Percentiles rank a stretch among this genome's conserved stretches.
These are phyloP conservation scores for Durio zibethinus DNA, from an alignment of 345 rosid genomes.

Conservation along the genomic window DNA sequence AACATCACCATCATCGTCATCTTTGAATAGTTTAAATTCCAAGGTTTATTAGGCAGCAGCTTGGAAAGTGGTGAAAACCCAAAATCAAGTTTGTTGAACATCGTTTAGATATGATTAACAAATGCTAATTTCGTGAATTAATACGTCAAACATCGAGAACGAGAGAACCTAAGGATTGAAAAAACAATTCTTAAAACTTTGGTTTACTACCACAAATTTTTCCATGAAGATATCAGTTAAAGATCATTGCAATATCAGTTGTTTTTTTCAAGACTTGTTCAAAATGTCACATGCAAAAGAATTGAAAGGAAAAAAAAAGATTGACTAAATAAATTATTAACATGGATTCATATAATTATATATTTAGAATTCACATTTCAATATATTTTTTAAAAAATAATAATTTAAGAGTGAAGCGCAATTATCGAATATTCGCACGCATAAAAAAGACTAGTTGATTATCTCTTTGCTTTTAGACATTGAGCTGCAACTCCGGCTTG, in stretches of 20 bases:
- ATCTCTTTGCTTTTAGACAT: constrained; percentile 22
- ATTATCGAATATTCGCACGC: constrained; percentile 71
- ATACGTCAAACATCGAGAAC: background rate
- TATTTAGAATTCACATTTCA: no score
- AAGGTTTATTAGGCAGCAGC: background rate
- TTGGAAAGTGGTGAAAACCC: background rate
- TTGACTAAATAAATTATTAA: constrained; percentile 41
- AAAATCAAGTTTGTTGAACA: background rate
- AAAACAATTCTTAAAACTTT: background rate
- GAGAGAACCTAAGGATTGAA: background rate
- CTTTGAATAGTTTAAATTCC: constrained; percentile 9
- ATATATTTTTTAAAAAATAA: no score
- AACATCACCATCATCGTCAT: constrained; percentile 3
- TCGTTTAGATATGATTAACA: background rate
- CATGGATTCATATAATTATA: no score
- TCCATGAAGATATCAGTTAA: background rate
- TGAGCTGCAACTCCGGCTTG: constrained; percentile 24
- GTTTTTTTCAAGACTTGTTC: constrained; percentile 18
- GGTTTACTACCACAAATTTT: background rate
- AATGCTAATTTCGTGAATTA: background rate
- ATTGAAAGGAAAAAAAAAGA: constrained; percentile 25
- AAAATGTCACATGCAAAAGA: constrained; percentile 44
- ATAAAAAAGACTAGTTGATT: constrained; percentile 25
- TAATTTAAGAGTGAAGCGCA: no score
- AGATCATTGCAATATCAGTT: background rate